Conservation (phyloP, 441 rosid genomes). For the Lepidium campestre region DNA sequence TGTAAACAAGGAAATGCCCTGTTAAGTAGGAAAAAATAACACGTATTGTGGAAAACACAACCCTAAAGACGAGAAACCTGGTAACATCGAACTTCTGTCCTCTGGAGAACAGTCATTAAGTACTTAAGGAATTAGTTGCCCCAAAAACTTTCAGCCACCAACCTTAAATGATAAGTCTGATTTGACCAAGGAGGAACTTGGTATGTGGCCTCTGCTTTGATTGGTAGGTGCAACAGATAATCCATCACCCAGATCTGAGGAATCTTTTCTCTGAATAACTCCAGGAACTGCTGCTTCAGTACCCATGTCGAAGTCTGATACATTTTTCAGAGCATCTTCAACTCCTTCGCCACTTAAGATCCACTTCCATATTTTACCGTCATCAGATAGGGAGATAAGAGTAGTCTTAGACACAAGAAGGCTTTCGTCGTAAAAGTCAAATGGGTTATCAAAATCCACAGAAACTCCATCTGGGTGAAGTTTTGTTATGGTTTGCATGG, state of each 20-base stretch:
- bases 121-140: conserved; percentile 4
- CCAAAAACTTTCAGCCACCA: conserved; percentile 20
- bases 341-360: conserved; percentile 78
- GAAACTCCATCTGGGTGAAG: conserved; percentile 47
- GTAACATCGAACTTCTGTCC: conserved; percentile 9
- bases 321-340: conserved; percentile 42
- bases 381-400: conserved; percentile 84
- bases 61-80: conserved; percentile 12
- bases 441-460: conserved; percentile 72
- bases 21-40: conserved; percentile 19
- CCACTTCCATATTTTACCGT: conserved; percentile 97
- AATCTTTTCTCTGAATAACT: conserved; percentile 16
- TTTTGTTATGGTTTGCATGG: conserved; percentile 70
- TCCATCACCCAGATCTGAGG: conserved; percentile 34
- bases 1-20: conserved; percentile 22
- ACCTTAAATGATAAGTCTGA: conserved; percentile 68
- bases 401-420: conserved; percentile 61
- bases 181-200: conserved; percentile 33
- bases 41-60: conserved; percentile 15
- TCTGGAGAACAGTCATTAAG: conserved; percentile 11
- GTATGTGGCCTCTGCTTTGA: conserved; percentile 34
- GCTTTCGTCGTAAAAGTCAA: conserved; percentile 76
- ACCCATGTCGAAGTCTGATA: conserved; percentile 24
- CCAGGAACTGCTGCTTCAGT: conserved; percentile 26
- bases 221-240: conserved; percentile 26